Evolutionary conservation across 805 yeast genomes (phyloP).

Genomic region (Kregervanrija pseudodelftensis): DNA sequence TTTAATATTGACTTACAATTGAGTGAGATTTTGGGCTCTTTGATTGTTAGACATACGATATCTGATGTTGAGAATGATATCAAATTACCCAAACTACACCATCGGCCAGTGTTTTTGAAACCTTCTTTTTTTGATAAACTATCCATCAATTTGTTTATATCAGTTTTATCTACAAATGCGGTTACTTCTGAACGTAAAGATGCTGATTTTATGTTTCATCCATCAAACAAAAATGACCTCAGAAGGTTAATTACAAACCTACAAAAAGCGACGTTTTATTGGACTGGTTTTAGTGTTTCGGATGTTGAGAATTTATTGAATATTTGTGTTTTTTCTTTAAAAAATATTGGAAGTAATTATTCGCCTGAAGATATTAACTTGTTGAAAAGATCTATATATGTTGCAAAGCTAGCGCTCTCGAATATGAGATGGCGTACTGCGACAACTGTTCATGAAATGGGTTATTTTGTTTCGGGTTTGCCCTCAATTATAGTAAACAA

Average conservation of each 20-base stretch:
- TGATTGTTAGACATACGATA: conserved; percentile 52
- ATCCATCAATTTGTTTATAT: conserved; percentile 55
- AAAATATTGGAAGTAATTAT: conserved; percentile 28
- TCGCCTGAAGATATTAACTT: conserved; percentile 32
- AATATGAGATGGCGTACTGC: conserved; percentile 53
- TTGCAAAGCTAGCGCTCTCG: conserved; percentile 41
- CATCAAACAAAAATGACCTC: conserved; percentile 45
- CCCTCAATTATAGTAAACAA: conserved; percentile 33
- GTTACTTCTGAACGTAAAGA: conserved; percentile 65
- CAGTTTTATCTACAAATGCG: conserved; percentile 66
- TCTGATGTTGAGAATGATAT: conserved; percentile 49
- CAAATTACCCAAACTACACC: conserved; percentile 50
- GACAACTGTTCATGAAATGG: conserved; percentile 60
- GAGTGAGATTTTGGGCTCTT: conserved; percentile 33
- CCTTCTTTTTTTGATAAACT: conserved; percentile 59
- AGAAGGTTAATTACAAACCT: conserved; percentile 52
- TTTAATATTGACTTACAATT: conserved; percentile 38
- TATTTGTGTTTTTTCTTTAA: conserved; percentile 40
- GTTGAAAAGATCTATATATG: conserved; percentile 36
- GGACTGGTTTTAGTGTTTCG: conserved; percentile 63
- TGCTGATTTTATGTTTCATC: conserved; percentile 66
- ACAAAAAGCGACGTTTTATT: conserved; percentile 62
- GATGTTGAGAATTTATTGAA: conserved; percentile 48
- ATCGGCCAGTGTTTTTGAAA: conserved; percentile 47
- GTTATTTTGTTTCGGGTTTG: conserved; percentile 41